Base-by-base conservation (phyloP, 352 stramenopile species). In the Phytophthora palmivora region DNA sequence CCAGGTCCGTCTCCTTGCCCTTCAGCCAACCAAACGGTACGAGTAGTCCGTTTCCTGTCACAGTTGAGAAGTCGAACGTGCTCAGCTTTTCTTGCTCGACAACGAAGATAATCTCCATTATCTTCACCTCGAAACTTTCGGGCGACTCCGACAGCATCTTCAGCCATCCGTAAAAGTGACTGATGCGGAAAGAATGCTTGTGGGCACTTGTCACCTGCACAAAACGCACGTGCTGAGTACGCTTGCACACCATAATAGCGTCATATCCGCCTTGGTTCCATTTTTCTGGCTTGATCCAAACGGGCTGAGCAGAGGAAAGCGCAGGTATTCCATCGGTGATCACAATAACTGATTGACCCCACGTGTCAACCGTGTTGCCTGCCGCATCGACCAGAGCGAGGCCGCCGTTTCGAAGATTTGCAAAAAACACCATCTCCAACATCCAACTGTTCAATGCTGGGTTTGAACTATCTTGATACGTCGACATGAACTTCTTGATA, bases 261-360 rank as follows among this genome's bases (percentile, higher is more conserved):
- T 67, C 50, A 14, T 62, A 56, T 60, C 58, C 58, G 32, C 22
- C 51, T 50, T 55, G 48, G 34, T 51, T 54, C 33, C 58, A 61
- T 4, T 61, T 48, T 30, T 32, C 3, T 49, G 58, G 48, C 15
- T 61, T 67, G 26, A 67, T 67, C 49, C 58, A 67, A 9, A 67
- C n/a, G 18, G 34, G 9, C 6, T 49, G 16, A 51, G 14, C 14
- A 30, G 11, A 11, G 16, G 19, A 33, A 18, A 55, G 33, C 5
- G 32, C 11, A 28, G 42, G 58, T 50, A 61, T 24, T 55, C 18
- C 42, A 51, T 55, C 41, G 4, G 33, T 21, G 1, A 54, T 18
- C 12, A 49, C 58, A 51, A 61, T 42, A 42, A 1, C 10, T 6
- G 58, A 34, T 55, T 45, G 3, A 48, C 0, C 0, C 59, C 59